phyloP scores from a whole-genome alignment of 2,329 filamentous ascomycete genomes.

The Coniochaeta ligniaria region DNA sequence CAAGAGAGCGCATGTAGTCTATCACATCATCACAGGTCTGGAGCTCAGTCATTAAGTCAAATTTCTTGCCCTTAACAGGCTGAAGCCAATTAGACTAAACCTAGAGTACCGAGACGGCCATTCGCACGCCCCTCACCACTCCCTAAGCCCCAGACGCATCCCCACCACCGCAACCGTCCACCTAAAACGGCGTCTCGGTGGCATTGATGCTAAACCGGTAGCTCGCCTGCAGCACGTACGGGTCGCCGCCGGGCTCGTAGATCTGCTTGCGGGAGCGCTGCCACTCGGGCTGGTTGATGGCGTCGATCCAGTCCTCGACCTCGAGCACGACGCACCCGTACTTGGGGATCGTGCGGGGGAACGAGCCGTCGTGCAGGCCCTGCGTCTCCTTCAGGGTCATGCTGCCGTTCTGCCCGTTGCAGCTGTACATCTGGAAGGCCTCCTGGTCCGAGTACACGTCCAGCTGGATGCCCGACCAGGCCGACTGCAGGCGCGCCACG shows the following conservation, averaged over 20 bases:
- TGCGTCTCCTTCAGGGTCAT: slow-evolving; percentile 64
- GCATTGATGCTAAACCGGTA: slow-evolving; percentile 50
- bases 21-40: no score
- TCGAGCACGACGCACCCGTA: slow-evolving; percentile 88
- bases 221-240: slow-evolving; percentile 55
- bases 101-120: background rate
- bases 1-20: no score
- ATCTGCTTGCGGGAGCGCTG: slow-evolving; percentile 56
- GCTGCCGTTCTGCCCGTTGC: slow-evolving; percentile 67
- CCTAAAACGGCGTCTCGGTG: slow-evolving; percentile 5
- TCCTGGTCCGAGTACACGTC: slow-evolving; percentile 79
- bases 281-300: slow-evolving; percentile 89
- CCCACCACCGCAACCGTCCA: background rate
- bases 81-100: background rate
- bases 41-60: no score
- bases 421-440: slow-evolving; percentile 84
- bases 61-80: background rate
- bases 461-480: slow-evolving; percentile 75
- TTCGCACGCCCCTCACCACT: background rate
- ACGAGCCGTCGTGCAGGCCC: slow-evolving; percentile 48
- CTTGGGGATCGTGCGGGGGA: slow-evolving; percentile 58
- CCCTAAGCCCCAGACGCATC: background rate
- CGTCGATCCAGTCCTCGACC: slow-evolving; percentile 90
- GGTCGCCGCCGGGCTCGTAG: slow-evolving; percentile 49
- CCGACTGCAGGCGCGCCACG: slow-evolving; percentile 60